phyloP scores from a whole-genome alignment of 352 stramenopile genomes.

The Phytophthora fragariae region DNA sequence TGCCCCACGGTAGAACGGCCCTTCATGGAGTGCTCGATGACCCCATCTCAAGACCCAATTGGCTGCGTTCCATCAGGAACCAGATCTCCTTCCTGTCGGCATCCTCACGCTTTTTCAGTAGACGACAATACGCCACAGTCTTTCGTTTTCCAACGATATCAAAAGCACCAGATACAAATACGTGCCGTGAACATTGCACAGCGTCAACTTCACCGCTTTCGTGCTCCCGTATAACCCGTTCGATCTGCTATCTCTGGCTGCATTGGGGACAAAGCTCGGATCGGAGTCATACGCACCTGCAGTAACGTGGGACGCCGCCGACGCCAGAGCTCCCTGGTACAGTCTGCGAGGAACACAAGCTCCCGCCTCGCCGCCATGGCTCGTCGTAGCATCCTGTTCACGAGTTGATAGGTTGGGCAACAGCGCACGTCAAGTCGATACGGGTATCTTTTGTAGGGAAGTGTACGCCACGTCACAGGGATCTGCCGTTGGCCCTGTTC shows the following conservation, averaged over 20 bases:
- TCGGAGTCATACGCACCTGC: neutral
- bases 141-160: neutral
- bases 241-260: neutral
- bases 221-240: slow-evolving; percentile 19
- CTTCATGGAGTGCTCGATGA: slow-evolving; percentile 23
- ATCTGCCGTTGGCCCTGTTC: neutral
- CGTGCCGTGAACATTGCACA: slow-evolving; percentile 9
- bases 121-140: neutral
- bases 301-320: neutral
- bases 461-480: neutral
- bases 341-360: slow-evolving; percentile 6
- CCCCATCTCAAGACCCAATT: slow-evolving; percentile 20
- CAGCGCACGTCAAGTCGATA: neutral
- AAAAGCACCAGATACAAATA: slow-evolving; percentile 25
- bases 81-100: slow-evolving; percentile 24
- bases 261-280: slow-evolving; percentile 19
- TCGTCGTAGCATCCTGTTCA: slow-evolving; percentile 18
- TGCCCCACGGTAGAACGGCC: slow-evolving; percentile 64
- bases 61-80: slow-evolving; percentile 21
- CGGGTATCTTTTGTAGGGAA: neutral
- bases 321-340: neutral
- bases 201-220: neutral
- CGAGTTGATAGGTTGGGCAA: slow-evolving; percentile 7
- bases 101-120: slow-evolving; percentile 18
- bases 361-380: slow-evolving; percentile 2